phyloP scores from a whole-genome alignment of 768 basidiomycete genomes.

The Suillus brevipes region DNA sequence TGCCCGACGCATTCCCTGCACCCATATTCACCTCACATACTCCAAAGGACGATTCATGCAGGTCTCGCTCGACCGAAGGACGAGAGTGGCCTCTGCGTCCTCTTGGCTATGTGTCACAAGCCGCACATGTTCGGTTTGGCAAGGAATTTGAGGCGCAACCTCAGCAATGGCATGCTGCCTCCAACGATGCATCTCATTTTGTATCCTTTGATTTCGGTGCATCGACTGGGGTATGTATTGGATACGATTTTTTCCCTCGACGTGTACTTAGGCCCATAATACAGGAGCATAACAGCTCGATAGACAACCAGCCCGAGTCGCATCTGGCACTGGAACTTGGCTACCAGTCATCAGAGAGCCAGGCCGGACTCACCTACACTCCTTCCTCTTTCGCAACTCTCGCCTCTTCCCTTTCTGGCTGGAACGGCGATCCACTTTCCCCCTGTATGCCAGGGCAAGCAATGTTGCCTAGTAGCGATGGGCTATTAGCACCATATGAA shows the following conservation, averaged over 20 bases:
- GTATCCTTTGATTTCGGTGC: not conserved
- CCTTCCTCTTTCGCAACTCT: slow-evolving; percentile 33
- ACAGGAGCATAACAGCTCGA: not conserved
- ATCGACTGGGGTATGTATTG: not conserved
- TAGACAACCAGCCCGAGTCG: not conserved
- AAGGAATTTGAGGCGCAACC: not conserved
- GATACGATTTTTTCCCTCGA: not conserved
- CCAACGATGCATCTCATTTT: not conserved
- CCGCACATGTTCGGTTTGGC: slow-evolving; percentile 6
- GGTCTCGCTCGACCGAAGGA: not conserved
- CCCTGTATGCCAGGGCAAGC: slow-evolving; percentile 9
- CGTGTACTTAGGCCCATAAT: not conserved
- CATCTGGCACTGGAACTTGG: not conserved
- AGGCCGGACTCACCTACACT: not conserved
- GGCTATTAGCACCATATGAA: slow-evolving; percentile 11
- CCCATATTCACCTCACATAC: not conserved
- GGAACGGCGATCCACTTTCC: slow-evolving; percentile 36
- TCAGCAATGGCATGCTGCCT: slow-evolving; percentile 4
- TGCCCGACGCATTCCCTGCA: not conserved
- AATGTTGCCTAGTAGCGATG: not conserved
- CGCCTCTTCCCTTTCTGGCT: slow-evolving; percentile 40
- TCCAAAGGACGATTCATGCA: not conserved
- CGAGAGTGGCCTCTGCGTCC: not conserved
- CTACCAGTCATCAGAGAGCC: not conserved
- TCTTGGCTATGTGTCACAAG: slow-evolving; percentile 13